phyloP scores from a whole-genome alignment of 371 early-diverging fungal genomes.

The Dinochytrium kinnereticum region DNA sequence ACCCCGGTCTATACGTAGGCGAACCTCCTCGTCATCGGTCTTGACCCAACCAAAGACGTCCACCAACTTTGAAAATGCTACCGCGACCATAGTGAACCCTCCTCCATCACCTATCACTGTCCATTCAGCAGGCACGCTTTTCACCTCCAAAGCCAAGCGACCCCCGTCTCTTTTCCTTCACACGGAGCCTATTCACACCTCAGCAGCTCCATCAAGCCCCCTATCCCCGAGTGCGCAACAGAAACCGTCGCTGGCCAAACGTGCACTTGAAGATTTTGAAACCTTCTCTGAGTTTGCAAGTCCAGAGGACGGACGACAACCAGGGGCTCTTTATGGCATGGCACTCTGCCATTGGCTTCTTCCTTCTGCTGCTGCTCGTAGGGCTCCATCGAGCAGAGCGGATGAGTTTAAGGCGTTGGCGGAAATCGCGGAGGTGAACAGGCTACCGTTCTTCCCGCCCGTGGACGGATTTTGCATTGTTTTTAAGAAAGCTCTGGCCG shows the following conservation, averaged over 20 bases:
- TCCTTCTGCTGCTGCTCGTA: background rate
- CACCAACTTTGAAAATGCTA: background rate
- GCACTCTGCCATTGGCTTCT: background rate
- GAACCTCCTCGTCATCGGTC: background rate
- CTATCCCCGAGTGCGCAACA: background rate
- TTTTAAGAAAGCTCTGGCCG: background rate
- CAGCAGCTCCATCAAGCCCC: background rate
- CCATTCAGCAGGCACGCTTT: background rate
- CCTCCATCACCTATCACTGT: background rate
- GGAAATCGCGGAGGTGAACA: background rate
- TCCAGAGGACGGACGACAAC: background rate
- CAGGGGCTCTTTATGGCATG: background rate
- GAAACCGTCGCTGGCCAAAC: background rate
- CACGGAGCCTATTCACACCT: background rate
- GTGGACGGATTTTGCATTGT: background rate
- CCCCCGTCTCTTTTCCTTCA: too few species aligned
- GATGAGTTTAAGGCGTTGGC: background rate
- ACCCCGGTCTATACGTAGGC: too few species aligned
- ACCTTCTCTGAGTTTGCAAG: background rate
- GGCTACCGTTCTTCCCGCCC: background rate
- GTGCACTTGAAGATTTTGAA: background rate
- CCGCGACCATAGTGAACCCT: background rate
- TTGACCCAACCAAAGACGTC: background rate
- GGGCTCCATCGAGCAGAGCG: background rate
- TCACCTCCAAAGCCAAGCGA: background rate